Conservation (phyloP, 306 rosid species). For the Medicago lupulina region DNA sequence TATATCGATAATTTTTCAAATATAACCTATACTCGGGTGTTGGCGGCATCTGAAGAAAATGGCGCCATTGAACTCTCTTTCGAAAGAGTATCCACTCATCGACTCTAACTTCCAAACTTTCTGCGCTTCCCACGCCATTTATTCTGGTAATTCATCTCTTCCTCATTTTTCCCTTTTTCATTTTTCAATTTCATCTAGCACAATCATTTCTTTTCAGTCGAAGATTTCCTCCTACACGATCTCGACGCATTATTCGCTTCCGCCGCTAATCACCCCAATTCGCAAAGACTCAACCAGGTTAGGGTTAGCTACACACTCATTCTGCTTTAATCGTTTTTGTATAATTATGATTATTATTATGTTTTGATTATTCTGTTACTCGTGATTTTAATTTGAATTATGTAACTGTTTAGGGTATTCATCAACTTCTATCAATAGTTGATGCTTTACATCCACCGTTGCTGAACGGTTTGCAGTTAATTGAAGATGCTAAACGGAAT, state of each 20-base stretch:
- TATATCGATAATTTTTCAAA: no score
- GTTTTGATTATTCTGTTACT: slow-evolving; percentile 2
- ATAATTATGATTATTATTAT: background rate
- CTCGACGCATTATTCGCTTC: slow-evolving; percentile 44
- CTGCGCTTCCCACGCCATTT: slow-evolving; percentile 49
- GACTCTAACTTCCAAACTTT: slow-evolving; percentile 48
- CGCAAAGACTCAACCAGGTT: slow-evolving; percentile 54
- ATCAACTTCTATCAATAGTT: slow-evolving; percentile 45
- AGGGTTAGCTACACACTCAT: background rate
- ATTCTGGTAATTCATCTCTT: slow-evolving; percentile 40
- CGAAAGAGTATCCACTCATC: slow-evolving; percentile 47
- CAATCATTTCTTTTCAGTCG: slow-evolving; percentile 53
- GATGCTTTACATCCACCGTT: slow-evolving; percentile 48
- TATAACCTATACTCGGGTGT: no score
- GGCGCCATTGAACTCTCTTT: slow-evolving; percentile 51
- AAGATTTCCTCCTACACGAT: slow-evolving; percentile 77
- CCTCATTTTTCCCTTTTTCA: background rate
- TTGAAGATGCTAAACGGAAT: slow-evolving; percentile 49
- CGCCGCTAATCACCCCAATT: slow-evolving; percentile 40
- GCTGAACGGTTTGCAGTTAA: slow-evolving; percentile 50
- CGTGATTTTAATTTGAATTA: background rate
- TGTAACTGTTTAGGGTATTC: slow-evolving; percentile 45
- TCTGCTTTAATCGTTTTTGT: no score
- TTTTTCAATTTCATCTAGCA: background rate
- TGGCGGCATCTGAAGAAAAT: no score